Evolutionary conservation across 495 filamentous ascomycete species (phyloP).

Genomic region (Ascobolus immersus): DNA sequence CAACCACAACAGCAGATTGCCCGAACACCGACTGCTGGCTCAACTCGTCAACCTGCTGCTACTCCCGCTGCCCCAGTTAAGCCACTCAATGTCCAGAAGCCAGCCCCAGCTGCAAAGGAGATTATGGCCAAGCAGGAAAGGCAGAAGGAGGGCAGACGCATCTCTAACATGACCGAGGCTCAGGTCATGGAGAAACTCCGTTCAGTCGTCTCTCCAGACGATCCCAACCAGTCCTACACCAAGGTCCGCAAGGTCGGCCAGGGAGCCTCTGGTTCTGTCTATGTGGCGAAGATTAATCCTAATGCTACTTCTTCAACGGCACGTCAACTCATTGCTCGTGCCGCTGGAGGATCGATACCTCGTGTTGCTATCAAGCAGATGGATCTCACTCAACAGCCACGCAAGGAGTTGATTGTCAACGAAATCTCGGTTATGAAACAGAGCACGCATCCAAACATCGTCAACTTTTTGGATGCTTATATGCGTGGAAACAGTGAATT

Average conservation of each 20-base stretch:
- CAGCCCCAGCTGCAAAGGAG: slow-evolving; percentile 24
- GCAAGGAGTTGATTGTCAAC: slow-evolving; percentile 97
- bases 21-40: slow-evolving; percentile 20
- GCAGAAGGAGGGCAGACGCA: slow-evolving; percentile 69
- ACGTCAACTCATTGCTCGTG: slow-evolving; percentile 11
- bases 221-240: slow-evolving; percentile 73
- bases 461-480: slow-evolving; percentile 96
- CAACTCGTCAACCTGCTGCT: slow-evolving; percentile 17
- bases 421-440: slow-evolving; percentile 99
- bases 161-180: slow-evolving; percentile 89
- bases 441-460: slow-evolving; percentile 76
- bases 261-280: slow-evolving; percentile 90
- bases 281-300: slow-evolving; percentile 73
- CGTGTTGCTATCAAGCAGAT: slow-evolving; percentile 98
- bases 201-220: slow-evolving; percentile 76
- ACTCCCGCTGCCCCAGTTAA: slow-evolving; percentile 42
- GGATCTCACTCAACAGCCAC: slow-evolving; percentile 88
- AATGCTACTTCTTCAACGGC: slow-evolving; percentile 5
- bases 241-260: slow-evolving; percentile 99
- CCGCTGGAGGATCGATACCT: slow-evolving; percentile 14
- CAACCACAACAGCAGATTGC: slow-evolving; percentile 2
- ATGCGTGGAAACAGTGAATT: slow-evolving; percentile 81
- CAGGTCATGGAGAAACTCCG: slow-evolving; percentile 90
- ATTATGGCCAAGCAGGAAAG: slow-evolving; percentile 26
- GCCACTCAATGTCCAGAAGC: slow-evolving; percentile 71